Evolutionary conservation across 2,329 filamentous ascomycete genomes (phyloP).

Genomic region (Fusarium xyrophilum): DNA sequence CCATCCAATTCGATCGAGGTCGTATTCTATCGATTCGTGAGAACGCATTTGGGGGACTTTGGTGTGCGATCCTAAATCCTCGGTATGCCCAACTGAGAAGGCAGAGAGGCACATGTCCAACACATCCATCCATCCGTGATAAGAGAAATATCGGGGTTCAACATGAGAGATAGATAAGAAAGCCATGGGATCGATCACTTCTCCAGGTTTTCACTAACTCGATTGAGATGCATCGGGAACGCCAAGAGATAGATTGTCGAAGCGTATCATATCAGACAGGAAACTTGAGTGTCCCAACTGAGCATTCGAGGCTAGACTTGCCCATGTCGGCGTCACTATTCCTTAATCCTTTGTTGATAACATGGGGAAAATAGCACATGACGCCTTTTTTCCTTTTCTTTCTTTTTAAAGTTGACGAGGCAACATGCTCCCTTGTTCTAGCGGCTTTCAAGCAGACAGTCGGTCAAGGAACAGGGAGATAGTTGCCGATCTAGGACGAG

Average conservation of each 20-base stretch:
- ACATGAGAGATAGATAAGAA: constrained; percentile 18
- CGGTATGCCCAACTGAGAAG: constrained; percentile 22
- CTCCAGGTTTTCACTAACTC: constrained; percentile 27
- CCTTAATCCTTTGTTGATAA: neutral
- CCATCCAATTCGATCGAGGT: neutral
- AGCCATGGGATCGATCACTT: neutral
- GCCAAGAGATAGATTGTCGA: constrained; percentile 25
- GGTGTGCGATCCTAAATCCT: constrained; percentile 11
- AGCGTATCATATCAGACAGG: neutral
- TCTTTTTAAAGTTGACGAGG: constrained; percentile 20
- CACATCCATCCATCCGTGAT: constrained; percentile 4
- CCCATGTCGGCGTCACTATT: constrained; percentile 7
- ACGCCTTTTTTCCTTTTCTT: neutral
- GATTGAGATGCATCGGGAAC: constrained; percentile 8
- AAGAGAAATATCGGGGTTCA: constrained; percentile 4
- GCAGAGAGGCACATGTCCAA: constrained; percentile 9
- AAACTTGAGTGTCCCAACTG: neutral
- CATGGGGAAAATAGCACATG: neutral
- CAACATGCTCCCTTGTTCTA: constrained; percentile 21
- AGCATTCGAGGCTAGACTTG: neutral
- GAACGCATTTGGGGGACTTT: neutral
- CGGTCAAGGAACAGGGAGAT: constrained; percentile 9
- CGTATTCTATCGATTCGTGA: neutral
- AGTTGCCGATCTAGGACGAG: constrained; percentile 14
- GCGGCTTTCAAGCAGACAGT: neutral